These are phyloP conservation scores for Curvularia verruculosa DNA, from an alignment of 2,329 filamentous ascomycete species.

Conservation along the genomic window DNA sequence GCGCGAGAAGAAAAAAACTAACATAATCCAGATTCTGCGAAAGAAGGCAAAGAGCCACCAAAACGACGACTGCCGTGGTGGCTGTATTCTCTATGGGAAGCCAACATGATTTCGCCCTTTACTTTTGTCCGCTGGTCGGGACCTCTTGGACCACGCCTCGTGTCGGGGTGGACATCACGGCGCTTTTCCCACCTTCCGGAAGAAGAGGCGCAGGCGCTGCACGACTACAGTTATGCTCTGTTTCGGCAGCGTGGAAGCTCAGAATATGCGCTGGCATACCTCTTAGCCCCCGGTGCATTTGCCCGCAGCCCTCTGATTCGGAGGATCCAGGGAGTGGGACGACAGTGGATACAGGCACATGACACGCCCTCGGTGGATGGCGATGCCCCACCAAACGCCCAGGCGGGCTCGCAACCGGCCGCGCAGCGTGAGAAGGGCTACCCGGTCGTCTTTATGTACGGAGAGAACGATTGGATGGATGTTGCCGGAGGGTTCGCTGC, in stretches of 20 bases:
- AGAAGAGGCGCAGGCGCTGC: conserved; percentile 80
- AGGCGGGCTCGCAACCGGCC: conserved; percentile 1
- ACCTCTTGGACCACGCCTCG: conserved; percentile 86
- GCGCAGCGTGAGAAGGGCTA: conserved; percentile 66
- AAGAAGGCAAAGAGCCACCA: conserved; percentile 53
- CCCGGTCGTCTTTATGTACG: conserved; percentile 93
- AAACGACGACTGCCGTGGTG: conserved; percentile 75
- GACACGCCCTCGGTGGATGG: conserved; percentile 34
- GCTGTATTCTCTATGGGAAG: conserved; percentile 94
- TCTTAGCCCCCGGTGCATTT: conserved; percentile 91
- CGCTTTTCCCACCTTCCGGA: conserved; percentile 87
- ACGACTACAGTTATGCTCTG: conserved; percentile 92
- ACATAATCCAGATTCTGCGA: conserved; percentile 34
- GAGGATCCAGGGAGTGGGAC: conserved; percentile 82
- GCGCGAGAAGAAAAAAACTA: not conserved
- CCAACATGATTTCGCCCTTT: conserved; percentile 89
- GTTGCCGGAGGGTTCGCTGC: conserved; percentile 82
- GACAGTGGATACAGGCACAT: conserved; percentile 62
- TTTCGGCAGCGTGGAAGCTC: conserved; percentile 92
- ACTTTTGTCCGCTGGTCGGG: conserved; percentile 86
- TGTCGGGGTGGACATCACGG: conserved; percentile 92
- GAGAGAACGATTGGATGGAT: conserved; percentile 99
- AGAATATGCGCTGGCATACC: conserved; percentile 90
- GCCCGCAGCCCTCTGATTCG: conserved; percentile 86
- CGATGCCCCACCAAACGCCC: conserved; percentile 24